Percentiles rank a stretch among this genome's conserved stretches.
phyloP scores from a whole-genome alignment of 345 rosid genomes.

The Salix purpurea region DNA sequence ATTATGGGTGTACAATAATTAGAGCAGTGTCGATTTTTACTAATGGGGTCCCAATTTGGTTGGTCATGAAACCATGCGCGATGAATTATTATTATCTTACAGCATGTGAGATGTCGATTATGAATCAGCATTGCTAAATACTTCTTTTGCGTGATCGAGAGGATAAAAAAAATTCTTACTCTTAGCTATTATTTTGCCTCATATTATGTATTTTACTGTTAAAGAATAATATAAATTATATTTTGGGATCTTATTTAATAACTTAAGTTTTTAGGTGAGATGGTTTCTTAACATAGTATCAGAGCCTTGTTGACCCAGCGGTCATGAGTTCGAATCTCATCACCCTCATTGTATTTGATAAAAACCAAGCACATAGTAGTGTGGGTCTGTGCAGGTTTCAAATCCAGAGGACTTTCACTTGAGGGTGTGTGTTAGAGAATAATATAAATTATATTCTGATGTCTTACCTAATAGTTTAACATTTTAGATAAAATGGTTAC shows the following conservation, averaged over 20 bases:
- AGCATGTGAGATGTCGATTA: constrained; percentile 4
- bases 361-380: too few species aligned
- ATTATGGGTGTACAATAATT: not conserved
- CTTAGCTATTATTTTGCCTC: not conserved
- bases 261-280: too few species aligned
- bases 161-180: not conserved
- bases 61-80: constrained; percentile 11
- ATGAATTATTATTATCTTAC: not conserved
- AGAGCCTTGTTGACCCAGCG: too few species aligned
- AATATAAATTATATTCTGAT: too few species aligned
- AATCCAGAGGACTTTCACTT: accelerated
- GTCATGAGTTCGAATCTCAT: too few species aligned
- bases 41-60: not conserved
- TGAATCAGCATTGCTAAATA: too few species aligned
- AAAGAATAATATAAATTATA: too few species aligned
- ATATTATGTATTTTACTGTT: too few species aligned
- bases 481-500: too few species aligned
- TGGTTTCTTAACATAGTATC: too few species aligned
- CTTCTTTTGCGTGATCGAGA: not conserved
- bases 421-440: too few species aligned
- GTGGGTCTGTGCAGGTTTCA: accelerated
- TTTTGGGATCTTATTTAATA: accelerated
- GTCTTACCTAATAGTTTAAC: accelerated
- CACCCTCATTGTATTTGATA: too few species aligned
- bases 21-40: not conserved